A percentile compares a stretch with the other conserved stretches of the same genome.
These are phyloP conservation scores for Delitschia confertaspora DNA, from an alignment of 495 filamentous ascomycete genomes.

Conservation along the genomic window DNA sequence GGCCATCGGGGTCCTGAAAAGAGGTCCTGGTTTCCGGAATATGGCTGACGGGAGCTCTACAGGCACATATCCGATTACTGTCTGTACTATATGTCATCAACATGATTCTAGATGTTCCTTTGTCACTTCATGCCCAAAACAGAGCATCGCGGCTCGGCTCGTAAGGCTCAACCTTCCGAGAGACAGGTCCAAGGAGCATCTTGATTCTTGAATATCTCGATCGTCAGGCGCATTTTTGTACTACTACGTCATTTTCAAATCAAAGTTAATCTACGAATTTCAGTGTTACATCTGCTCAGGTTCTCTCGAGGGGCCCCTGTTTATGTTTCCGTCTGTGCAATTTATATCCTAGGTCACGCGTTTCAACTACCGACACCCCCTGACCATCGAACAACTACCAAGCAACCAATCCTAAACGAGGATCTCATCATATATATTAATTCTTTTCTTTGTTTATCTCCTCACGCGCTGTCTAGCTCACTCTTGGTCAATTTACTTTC, in stretches of 20 bases:
- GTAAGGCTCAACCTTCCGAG: background rate
- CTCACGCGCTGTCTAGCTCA: background rate
- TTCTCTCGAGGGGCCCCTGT: too few relatives aligned
- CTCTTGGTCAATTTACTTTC: too few relatives aligned
- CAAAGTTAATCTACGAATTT: too few relatives aligned
- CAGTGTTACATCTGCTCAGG: too few relatives aligned
- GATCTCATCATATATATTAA: conserved; percentile 14
- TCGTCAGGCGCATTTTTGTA: background rate
- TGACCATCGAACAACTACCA: conserved; percentile 7
- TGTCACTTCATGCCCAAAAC: too few relatives aligned
- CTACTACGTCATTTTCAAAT: conserved; percentile 1
- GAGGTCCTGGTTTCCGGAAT: conserved; percentile 11
- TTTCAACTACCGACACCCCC: conserved; percentile 7
- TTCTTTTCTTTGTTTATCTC: background rate
- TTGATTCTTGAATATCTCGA: conserved; percentile 1
- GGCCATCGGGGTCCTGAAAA: background rate
- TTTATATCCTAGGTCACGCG: conserved; percentile 10
- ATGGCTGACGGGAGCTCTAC: conserved; percentile 13
- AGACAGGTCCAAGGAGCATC: background rate
- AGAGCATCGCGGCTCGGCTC: background rate
- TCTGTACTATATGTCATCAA: conserved; percentile 24
- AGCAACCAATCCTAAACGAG: background rate
- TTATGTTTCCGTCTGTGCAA: too few relatives aligned
- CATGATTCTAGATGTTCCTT: conserved; percentile 7
- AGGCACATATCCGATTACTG: conserved; percentile 6